Conservation (phyloP, 805 yeast species). For the Hanseniaspora thailandica region DNA sequence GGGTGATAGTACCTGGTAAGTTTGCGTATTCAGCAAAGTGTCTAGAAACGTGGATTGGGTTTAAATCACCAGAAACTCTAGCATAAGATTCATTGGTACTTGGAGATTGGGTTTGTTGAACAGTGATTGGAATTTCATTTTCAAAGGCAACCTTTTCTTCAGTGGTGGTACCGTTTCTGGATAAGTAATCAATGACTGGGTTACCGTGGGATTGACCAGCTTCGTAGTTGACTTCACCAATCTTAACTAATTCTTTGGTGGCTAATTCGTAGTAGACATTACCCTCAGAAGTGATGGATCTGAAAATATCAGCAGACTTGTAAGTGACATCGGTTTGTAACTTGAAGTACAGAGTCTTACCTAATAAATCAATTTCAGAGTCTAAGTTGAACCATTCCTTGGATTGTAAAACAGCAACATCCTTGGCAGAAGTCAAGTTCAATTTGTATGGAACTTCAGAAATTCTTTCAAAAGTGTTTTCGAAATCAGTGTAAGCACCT, state of each 20-base stretch:
- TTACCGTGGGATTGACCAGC: conserved; percentile 93
- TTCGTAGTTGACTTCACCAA: conserved; percentile 74
- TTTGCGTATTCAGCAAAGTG: conserved; percentile 87
- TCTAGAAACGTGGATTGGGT: conserved; percentile 95
- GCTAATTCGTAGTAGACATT: conserved; percentile 78
- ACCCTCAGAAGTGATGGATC: conserved; percentile 75
- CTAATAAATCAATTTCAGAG: conserved; percentile 55
- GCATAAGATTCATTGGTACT: conserved; percentile 94
- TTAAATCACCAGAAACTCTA: conserved; percentile 93
- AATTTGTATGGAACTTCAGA: conserved; percentile 81
- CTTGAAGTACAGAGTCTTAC: conserved; percentile 77
- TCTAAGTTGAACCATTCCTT: conserved; percentile 96
- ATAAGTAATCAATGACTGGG: conserved; percentile 89
- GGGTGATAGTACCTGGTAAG: conserved; percentile 95
- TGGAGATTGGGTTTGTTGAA: conserved; percentile 62
- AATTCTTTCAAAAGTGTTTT: conserved; percentile 81
- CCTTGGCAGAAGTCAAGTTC: conserved; percentile 61
- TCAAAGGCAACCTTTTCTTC: conserved; percentile 91
- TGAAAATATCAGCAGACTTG: conserved; percentile 63
- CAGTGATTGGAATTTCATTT: conserved; percentile 73
- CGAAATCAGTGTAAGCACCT: conserved; percentile 77
- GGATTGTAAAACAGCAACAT: conserved; percentile 82
- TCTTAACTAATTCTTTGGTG: conserved; percentile 73
- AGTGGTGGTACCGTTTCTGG: conserved; percentile 82
- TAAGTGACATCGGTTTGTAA: conserved; percentile 72